These are phyloP conservation scores for Flaveria robusta DNA, from an alignment of 129 eudicot species.

Conservation along the genomic window DNA sequence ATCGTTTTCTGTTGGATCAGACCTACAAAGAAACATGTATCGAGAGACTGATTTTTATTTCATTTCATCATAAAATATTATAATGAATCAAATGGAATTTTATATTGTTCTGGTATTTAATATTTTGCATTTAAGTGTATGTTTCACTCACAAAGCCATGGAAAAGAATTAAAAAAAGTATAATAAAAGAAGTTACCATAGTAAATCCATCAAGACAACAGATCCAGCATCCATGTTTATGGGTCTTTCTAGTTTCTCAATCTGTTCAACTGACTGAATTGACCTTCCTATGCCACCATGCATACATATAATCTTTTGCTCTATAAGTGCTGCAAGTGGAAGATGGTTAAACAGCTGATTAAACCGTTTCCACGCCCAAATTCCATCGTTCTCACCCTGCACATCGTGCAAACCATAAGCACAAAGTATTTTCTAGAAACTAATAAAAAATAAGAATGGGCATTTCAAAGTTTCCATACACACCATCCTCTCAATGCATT, in stretches of 20 bases:
- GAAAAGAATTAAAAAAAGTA: too few relatives aligned
- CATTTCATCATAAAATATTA: not conserved
- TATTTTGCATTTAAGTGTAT: not conserved
- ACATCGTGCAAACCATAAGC: constrained; percentile 21
- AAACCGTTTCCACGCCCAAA: constrained; percentile 98
- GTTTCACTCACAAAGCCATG: too few relatives aligned
- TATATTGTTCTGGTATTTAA: not conserved
- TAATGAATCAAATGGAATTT: not conserved
- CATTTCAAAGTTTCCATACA: not conserved
- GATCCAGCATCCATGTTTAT: constrained; percentile 99
- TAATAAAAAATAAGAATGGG: not conserved
- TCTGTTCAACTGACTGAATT: constrained; percentile 90
- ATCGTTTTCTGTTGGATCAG: constrained; percentile 98
- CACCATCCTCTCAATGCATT: constrained; percentile 99
- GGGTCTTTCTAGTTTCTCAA: constrained; percentile 93
- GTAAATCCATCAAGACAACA: constrained; percentile 81
- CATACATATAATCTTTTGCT: constrained; percentile 91
- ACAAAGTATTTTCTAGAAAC: not conserved
- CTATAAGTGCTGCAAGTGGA: constrained; percentile 94
- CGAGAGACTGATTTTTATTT: not conserved
- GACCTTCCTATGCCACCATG: constrained; percentile 99
- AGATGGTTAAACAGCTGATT: constrained; percentile 85
- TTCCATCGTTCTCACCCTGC: constrained; percentile 97
- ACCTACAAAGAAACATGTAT: constrained; percentile 50
- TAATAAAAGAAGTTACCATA: constrained; percentile 54